phyloP scores from a whole-genome alignment of 257 asterid species.

The Ophiorrhiza pumila region DNA sequence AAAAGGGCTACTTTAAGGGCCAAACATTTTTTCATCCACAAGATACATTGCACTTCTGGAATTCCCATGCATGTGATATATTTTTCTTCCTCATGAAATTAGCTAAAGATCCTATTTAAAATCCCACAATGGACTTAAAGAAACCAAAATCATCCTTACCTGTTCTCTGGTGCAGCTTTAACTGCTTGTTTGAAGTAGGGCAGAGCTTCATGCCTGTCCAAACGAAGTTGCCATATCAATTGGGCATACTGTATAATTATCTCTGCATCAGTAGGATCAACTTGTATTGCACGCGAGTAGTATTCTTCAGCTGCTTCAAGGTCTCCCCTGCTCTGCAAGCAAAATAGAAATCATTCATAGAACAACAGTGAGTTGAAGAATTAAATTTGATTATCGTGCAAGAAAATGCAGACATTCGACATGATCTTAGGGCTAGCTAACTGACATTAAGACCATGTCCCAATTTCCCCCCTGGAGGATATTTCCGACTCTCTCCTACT shows the following conservation, averaged over 20 bases:
- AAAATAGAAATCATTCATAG: background rate
- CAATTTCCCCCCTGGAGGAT: too few species aligned
- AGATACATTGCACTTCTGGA: background rate
- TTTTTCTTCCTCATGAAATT: background rate
- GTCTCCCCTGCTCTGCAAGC: slow-evolving; percentile 61
- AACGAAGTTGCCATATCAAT: slow-evolving; percentile 64
- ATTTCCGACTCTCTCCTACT: background rate
- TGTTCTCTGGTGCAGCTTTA: slow-evolving; percentile 55
- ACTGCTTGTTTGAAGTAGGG: slow-evolving; percentile 63
- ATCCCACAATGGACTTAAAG: background rate
- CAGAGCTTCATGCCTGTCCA: slow-evolving; percentile 50
- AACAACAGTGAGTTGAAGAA: background rate
- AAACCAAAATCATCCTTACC: slow-evolving; percentile 38
- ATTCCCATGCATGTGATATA: background rate
- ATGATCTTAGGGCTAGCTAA: background rate
- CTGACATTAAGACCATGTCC: background rate
- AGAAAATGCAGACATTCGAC: background rate
- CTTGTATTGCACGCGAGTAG: slow-evolving; percentile 52
- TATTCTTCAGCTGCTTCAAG: slow-evolving; percentile 69
- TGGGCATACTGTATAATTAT: slow-evolving; percentile 52
- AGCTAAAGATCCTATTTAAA: background rate
- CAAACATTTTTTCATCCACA: background rate
- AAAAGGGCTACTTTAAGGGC: background rate
- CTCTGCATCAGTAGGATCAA: slow-evolving; percentile 69
- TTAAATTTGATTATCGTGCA: background rate